phyloP scores from a whole-genome alignment of 2,329 filamentous ascomycete genomes.

The Graphilbum fragrans region DNA sequence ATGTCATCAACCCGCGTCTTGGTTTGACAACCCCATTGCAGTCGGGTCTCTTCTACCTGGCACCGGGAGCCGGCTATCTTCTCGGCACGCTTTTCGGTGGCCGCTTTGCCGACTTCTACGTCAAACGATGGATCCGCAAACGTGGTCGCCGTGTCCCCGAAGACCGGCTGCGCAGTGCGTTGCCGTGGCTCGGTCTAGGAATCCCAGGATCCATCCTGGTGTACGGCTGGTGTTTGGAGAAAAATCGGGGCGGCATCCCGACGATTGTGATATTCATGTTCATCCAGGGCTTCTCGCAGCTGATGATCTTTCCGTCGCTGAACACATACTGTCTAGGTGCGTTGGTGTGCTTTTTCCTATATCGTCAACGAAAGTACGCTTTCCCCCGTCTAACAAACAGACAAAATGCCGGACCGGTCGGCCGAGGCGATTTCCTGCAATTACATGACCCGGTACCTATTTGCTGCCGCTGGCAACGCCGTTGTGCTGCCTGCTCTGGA shows the following conservation, averaged over 20 bases:
- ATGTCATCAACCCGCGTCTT: slow-evolving; percentile 62
- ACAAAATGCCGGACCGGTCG: slow-evolving; percentile 61
- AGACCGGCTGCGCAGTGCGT: slow-evolving; percentile 51
- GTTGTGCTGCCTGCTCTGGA: slow-evolving; percentile 64
- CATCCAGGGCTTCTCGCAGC: slow-evolving; percentile 53
- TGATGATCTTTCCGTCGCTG: slow-evolving; percentile 57
- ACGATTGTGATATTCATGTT: slow-evolving; percentile 57
- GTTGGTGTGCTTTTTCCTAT: not conserved
- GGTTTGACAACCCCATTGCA: slow-evolving; percentile 49
- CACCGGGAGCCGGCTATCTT: slow-evolving; percentile 55
- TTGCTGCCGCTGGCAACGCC: slow-evolving; percentile 59
- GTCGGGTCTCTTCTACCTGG: slow-evolving; percentile 57
- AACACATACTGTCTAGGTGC: slow-evolving; percentile 70
- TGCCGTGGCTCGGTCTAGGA: slow-evolving; percentile 45
- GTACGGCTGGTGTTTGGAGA: slow-evolving; percentile 47
- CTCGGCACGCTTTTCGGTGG: slow-evolving; percentile 55
- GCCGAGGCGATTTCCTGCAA: slow-evolving; percentile 71
- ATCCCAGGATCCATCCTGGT: slow-evolving; percentile 32
- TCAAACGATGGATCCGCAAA: slow-evolving; percentile 46
- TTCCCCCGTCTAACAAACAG: slow-evolving; percentile 56
- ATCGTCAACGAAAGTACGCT: slow-evolving; percentile 16
- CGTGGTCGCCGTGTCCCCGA: slow-evolving; percentile 51
- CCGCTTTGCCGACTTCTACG: slow-evolving; percentile 52
- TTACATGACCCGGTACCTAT: slow-evolving; percentile 66
- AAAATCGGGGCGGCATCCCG: slow-evolving; percentile 25